Base-by-base conservation (phyloP, 768 basidiomycete species). In the Cantharellus cinnabarinus region DNA sequence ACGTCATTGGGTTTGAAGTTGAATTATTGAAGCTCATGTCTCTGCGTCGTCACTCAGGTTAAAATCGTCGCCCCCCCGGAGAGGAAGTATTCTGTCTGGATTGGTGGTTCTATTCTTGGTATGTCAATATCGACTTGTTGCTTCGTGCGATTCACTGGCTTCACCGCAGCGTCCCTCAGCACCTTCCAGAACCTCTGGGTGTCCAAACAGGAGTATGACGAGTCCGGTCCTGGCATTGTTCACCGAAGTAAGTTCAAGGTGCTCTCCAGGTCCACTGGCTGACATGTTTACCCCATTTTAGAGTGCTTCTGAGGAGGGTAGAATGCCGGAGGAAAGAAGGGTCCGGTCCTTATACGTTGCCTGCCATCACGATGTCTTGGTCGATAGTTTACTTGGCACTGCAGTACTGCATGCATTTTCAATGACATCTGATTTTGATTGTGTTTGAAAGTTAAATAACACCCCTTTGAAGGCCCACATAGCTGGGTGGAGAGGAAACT, bases 121-220 rank as follows among this genome's bases (percentile, higher is more conserved):
- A 10, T 41, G 60, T 35, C 44, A 37, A 61, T 5, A 39, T 42
- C 5, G n/a, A 2, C 44, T 10, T 50, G 39, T 5, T 3, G 20
- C 1, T 35, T 14, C 4, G 15, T 60, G 64, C 64, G 63, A 71
- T 72, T 69, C 72, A 70, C 65, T 41, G 15, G 10, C 52, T 35
- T 70, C 64, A 71, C 72, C 65, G 67, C 73, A 63, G 90, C 89
- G 51, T 90, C 88, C 40, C 78, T 95, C 56, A 84, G 80, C 68
- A 93, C 90, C 65, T 94, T 94, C 90, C 90, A 94, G 76, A 91
- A 90, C 70, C 74, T 93, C 73, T 95, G 91, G 89, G 84, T 84
- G 73, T 82, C 83, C 60, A 88, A 88, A 72, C 85, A 89, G 67
- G 89, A 91, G 74, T 91, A 90, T 72, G 89, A 90, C 69, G 89